Conservation (phyloP, 495 filamentous ascomycete species). For the Bathelium albidoporum region DNA sequence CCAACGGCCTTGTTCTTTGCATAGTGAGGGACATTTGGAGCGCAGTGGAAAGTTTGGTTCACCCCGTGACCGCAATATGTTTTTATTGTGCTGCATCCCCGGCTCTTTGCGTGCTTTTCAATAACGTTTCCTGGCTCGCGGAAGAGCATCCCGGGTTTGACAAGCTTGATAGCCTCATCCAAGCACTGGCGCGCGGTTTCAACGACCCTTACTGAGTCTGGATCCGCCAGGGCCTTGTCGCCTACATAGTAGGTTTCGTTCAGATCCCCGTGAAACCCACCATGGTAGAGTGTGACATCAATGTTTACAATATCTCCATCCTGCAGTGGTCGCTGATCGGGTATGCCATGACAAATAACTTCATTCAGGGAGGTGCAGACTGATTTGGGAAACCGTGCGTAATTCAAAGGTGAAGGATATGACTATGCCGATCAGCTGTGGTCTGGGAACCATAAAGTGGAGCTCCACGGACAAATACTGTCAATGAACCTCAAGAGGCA, state of each 20-base stretch:
- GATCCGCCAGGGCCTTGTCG: conserved; percentile 25
- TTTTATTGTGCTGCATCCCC: conserved; percentile 30
- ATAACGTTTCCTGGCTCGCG: conserved; percentile 33
- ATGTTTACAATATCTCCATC: conserved; percentile 39
- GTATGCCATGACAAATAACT: conserved; percentile 55
- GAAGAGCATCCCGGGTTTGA: conserved; percentile 35
- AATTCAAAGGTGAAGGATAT: conserved; percentile 94
- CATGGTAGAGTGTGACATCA: conserved; percentile 35
- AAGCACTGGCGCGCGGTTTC: conserved; percentile 32
- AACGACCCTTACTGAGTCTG: conserved; percentile 33
- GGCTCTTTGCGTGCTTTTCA: conserved; percentile 32
- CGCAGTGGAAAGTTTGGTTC: conserved; percentile 34
- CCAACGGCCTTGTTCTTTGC: conserved; percentile 39
- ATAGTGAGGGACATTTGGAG: conserved; percentile 37
- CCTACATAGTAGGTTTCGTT: conserved; percentile 39
- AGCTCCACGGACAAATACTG: conserved; percentile 7
- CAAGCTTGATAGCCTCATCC: conserved; percentile 33
- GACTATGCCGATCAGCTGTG: conserved; percentile 44
- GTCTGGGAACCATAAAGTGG: background rate
- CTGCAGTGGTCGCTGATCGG: conserved; percentile 30
- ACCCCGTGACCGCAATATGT: conserved; percentile 38
- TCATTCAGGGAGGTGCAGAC: conserved; percentile 94
- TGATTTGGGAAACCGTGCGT: conserved; percentile 94
- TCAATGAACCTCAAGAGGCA: conserved; percentile 7
- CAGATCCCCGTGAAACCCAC: conserved; percentile 35